Evolutionary conservation across 768 basidiomycete species (phyloP), one percentile per base, ranked within the genome.

Genomic region (Gymnopilus junonius): DNA sequence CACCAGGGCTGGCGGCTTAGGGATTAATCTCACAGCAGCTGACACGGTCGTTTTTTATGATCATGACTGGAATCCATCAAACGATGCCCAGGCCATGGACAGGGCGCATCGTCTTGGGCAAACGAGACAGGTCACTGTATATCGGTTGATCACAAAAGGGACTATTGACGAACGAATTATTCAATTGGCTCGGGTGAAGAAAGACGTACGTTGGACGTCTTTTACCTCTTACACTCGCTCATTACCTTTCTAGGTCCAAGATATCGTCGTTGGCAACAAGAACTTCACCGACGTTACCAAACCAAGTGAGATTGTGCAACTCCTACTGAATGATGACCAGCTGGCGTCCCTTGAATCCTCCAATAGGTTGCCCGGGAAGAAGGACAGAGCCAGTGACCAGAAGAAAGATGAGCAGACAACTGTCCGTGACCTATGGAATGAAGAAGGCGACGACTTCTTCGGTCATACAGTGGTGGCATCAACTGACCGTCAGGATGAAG

Each of bases 21-120:
- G 97, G 42, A 96, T 99, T 77, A 99, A 98, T 73, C 77, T 99
- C 62, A 97, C 94, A 1, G 96, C 97, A 1, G 92, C 96, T 7
- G 96, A 98, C 69, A 98, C 96, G 12, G 96, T 98, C 66, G 80
- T 98, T 35, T 97, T 98, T 76, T 95, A 95, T 74, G 94, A 95
- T 70, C 92, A 94, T 70, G 94, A 95, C 67, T 95, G 94, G 94
- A 98, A 98, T 72, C 96, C 96, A 12, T 96, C 94, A 15, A 97
- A 97, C 70, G 96, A 98, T 74, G 94, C 96, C 34, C 96, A 98
- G 74, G 96, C 96, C 14, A 98, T 98, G 96, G 96, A 97, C 71
- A 92, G 96, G 67, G 96, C 96, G 15, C 96, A 98, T 79, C 93
- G 96, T 67, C 85, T 98, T 14, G 96, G 96, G 31, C 96, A 98